These are phyloP conservation scores for Candida glucosophila DNA, from an alignment of 1,139 yeast genomes.

Conservation along the genomic window DNA sequence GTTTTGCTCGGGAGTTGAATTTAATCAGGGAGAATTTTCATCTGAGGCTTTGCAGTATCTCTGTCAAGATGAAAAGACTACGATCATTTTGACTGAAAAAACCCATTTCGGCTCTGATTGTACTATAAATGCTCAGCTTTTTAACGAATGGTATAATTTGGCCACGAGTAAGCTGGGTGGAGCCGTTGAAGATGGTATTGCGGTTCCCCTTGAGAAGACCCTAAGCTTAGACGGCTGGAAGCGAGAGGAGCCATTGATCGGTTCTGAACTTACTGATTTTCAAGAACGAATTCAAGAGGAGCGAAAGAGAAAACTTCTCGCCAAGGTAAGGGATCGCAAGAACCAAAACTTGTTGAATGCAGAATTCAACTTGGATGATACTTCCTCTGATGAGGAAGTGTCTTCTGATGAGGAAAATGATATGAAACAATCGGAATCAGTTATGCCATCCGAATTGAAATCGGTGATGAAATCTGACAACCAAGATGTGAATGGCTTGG, in stretches of 20 bases:
- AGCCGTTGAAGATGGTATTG: constrained; percentile 45
- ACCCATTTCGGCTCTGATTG: constrained; percentile 20
- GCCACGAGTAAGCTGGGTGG: constrained; percentile 30
- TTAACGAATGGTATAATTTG: constrained; percentile 47
- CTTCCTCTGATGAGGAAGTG: constrained; percentile 17
- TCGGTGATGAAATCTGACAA: constrained; percentile 2
- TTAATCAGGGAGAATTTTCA: constrained; percentile 58
- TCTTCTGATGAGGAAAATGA: constrained; percentile 6
- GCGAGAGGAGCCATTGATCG: constrained; percentile 42
- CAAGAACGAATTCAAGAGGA: constrained; percentile 33
- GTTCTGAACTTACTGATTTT: constrained; percentile 42
- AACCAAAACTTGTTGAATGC: constrained; percentile 46
- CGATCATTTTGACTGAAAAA: constrained; percentile 69
- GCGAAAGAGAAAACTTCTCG: constrained; percentile 39
- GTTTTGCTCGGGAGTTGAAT: constrained; percentile 67
- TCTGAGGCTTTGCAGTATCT: constrained; percentile 47
- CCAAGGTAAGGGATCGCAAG: constrained; percentile 48
- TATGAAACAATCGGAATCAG: constrained; percentile 1
- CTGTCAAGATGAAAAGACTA: constrained; percentile 57
- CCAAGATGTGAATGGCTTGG: constrained; percentile 19
- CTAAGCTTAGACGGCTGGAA: constrained; percentile 24
- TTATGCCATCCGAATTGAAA: constrained; percentile 5
- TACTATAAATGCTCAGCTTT: constrained; percentile 30
- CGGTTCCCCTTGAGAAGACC: constrained; percentile 43
- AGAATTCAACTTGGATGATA: constrained; percentile 28